Evolutionary conservation across 192 early-diverging fungal genomes (phyloP).

Genomic region (Backusella australiensis): DNA sequence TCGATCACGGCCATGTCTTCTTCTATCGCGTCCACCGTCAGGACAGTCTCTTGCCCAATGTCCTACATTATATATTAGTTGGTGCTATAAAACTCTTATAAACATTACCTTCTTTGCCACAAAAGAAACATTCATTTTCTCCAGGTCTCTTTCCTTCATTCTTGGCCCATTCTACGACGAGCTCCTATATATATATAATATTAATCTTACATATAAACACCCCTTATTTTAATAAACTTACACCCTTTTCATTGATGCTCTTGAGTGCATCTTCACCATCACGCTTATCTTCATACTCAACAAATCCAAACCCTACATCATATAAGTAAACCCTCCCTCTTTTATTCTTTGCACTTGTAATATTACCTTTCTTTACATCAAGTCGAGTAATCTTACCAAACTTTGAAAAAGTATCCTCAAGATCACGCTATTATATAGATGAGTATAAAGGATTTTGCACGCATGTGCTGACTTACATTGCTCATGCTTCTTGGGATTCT

Average conservation of each 20-base stretch:
- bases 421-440: conserved; percentile 40
- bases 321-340: neutral
- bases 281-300: conserved; percentile 46
- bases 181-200: neutral
- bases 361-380: conserved; percentile 51
- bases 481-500: conserved; percentile 43
- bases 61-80: neutral
- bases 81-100: too few species aligned
- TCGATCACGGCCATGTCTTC: conserved; percentile 28
- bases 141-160: conserved; percentile 49
- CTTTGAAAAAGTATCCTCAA: conserved; percentile 50
- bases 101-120: conserved; percentile 16
- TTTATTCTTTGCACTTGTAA: neutral
- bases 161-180: conserved; percentile 58
- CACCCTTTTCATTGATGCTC: conserved; percentile 37
- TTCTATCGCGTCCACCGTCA: conserved; percentile 9
- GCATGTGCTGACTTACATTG: neutral
- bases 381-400: conserved; percentile 54
- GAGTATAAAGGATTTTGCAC: neutral
- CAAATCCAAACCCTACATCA: conserved; percentile 46
- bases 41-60: conserved; percentile 50
- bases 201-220: neutral
- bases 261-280: conserved; percentile 50
- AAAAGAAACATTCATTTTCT: conserved; percentile 49
- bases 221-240: conserved; percentile 21